Conservation (phyloP, 768 basidiomycete species). For the button mushroom (Agaricus bisporus) region DNA sequence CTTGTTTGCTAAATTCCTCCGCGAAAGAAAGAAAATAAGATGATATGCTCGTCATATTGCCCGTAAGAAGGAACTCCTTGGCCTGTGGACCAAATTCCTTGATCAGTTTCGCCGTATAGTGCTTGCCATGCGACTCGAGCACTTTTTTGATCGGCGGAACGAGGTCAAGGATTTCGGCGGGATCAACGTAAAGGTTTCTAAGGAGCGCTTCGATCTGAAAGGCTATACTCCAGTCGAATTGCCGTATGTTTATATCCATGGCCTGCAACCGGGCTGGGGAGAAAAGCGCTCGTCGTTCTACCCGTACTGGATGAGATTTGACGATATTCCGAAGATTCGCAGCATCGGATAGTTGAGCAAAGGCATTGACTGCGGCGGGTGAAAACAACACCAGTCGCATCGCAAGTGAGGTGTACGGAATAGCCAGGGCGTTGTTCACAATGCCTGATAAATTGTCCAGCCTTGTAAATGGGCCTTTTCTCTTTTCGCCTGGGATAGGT, state of each 20-base stretch:
- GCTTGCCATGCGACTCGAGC: constrained; percentile 22
- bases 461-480: constrained; percentile 22
- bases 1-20: constrained; percentile 19
- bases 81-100: constrained; percentile 27
- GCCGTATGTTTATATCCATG: constrained; percentile 25
- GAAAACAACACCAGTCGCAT: constrained; percentile 43
- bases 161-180: constrained; percentile 40
- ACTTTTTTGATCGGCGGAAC: constrained; percentile 26
- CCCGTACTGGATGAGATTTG: constrained; percentile 27
- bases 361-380: constrained; percentile 25
- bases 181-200: constrained; percentile 34
- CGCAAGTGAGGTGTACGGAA: constrained; percentile 46
- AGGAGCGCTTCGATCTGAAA: constrained; percentile 50
- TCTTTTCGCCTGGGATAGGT: constrained; percentile 1
- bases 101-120: constrained; percentile 33
- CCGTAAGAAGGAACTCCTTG: constrained; percentile 17
- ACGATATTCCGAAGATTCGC: constrained; percentile 31
- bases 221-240: constrained; percentile 39
- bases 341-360: constrained; percentile 28
- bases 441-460: constrained; percentile 31
- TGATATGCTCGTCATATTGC: constrained; percentile 17
- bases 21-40: constrained; percentile 24
- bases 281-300: constrained; percentile 40
- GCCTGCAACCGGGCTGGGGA: constrained; percentile 23
- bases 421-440: constrained; percentile 34